A percentile compares a stretch with the other conserved stretches of the same genome.
phyloP scores from a whole-genome alignment of 2,329 filamentous ascomycete species.

The Colletotrichum sp. region DNA sequence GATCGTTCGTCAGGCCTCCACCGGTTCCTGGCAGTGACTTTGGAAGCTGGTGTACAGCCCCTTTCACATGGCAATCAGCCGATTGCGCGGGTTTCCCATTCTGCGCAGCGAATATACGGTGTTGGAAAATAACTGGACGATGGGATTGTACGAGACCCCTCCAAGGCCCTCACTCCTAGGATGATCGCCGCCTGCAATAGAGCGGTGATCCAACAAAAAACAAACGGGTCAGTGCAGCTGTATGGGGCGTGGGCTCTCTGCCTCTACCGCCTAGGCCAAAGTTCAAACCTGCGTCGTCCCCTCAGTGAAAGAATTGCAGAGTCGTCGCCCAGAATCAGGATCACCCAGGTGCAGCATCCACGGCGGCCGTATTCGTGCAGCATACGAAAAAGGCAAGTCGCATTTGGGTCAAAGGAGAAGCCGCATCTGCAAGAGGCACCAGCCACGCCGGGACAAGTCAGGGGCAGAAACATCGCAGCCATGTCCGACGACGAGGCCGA shows the following conservation, averaged over 20 bases:
- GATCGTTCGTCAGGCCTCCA: neutral
- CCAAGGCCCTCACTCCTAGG: neutral
- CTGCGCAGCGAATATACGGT: neutral
- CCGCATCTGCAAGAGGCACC: neutral
- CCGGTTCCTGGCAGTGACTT: neutral
- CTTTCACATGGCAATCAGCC: neutral
- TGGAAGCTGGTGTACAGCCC: neutral
- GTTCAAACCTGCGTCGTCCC: conserved; percentile 8
- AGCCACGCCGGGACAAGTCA: neutral
- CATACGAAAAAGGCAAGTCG: neutral
- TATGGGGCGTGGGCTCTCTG: conserved; percentile 1
- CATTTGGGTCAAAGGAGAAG: neutral
- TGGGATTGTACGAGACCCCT: neutral
- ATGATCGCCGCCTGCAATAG: conserved; percentile 6
- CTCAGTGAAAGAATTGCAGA: conserved; percentile 12
- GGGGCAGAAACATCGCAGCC: conserved; percentile 21
- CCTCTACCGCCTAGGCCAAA: neutral
- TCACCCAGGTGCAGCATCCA: conserved; percentile 10
- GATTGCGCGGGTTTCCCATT: neutral
- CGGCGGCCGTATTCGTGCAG: neutral
- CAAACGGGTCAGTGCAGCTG: conserved; percentile 17
- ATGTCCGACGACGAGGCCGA: conserved; percentile 96
- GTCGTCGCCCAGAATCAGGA: conserved; percentile 5
- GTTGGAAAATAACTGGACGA: neutral
- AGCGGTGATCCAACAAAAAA: conserved; percentile 12